These are phyloP conservation scores for Spergularia azorica DNA, from an alignment of 179 eudicot species.

Conservation along the genomic window DNA sequence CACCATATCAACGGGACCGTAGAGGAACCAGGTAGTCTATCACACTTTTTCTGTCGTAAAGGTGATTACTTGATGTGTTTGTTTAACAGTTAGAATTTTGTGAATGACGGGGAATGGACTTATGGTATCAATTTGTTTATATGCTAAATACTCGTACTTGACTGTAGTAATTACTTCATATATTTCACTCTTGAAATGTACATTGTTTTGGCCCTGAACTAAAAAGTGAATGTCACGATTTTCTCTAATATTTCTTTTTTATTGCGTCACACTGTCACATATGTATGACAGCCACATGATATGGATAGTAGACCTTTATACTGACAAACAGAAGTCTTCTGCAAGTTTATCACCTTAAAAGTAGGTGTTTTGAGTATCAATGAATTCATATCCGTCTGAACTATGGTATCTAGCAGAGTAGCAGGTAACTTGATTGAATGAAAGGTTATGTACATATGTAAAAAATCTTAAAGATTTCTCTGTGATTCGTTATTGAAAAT, in stretches of 20 bases:
- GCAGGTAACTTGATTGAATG: too few relatives aligned
- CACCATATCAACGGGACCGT: conserved; percentile 42
- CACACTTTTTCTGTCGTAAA: neutral
- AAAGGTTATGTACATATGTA: too few relatives aligned
- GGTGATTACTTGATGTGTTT: neutral
- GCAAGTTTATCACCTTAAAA: neutral
- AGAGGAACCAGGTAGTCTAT: conserved; percentile 31
- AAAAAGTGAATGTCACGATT: neutral
- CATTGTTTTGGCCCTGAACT: neutral
- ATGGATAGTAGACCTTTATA: neutral
- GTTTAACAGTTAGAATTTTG: neutral
- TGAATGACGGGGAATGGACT: neutral
- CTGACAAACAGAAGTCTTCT: neutral
- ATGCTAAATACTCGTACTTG: too few relatives aligned
- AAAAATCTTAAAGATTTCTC: too few relatives aligned
- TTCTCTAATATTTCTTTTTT: neutral
- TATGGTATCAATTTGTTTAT: too few relatives aligned
- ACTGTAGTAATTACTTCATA: too few relatives aligned
- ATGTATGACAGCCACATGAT: neutral
- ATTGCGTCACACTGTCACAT: too few relatives aligned
- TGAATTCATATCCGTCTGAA: too few relatives aligned
- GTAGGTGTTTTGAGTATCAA: neutral
- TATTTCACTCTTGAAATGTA: too few relatives aligned
- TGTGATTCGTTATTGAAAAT: too few relatives aligned
- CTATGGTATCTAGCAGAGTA: too few relatives aligned